Evolutionary conservation across 768 basidiomycete species (phyloP).

Genomic region (Leccinum uliginosum): DNA sequence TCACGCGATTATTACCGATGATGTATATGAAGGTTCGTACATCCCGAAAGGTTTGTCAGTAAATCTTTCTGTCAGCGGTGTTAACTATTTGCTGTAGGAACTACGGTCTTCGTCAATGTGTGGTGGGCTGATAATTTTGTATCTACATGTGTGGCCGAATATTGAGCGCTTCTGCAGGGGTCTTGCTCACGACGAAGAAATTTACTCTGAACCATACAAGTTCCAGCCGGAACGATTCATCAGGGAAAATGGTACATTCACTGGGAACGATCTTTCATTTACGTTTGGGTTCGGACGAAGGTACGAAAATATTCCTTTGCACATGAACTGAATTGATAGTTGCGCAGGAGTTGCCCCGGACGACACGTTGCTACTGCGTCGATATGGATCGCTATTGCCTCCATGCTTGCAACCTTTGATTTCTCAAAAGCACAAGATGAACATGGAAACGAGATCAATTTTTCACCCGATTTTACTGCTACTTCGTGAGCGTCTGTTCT

Average conservation of each 20-base stretch:
- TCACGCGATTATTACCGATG: constrained; percentile 17
- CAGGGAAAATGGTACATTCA: constrained; percentile 14
- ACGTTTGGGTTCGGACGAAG: constrained; percentile 27
- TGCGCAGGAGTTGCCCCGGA: constrained; percentile 22
- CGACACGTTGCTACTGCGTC: constrained; percentile 20
- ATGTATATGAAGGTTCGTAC: constrained; percentile 23
- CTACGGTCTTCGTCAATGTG: constrained; percentile 19
- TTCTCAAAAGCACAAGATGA: constrained; percentile 22
- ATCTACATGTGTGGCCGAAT: not conserved
- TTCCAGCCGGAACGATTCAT: constrained; percentile 41
- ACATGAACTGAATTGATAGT: not conserved
- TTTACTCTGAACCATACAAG: constrained; percentile 36
- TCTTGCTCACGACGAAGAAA: constrained; percentile 34
- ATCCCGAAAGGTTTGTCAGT: constrained; percentile 22
- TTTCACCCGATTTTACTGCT: constrained; percentile 19
- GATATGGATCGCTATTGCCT: constrained; percentile 23
- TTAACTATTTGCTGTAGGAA: constrained; percentile 8
- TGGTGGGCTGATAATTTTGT: constrained; percentile 13
- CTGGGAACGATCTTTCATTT: constrained; percentile 2
- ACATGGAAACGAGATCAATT: constrained; percentile 18
- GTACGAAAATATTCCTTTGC: constrained; percentile 2
- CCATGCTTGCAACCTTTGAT: constrained; percentile 23
- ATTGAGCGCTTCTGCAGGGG: constrained; percentile 26
- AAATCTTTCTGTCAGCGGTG: not conserved
- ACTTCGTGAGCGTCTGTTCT: constrained; percentile 17